Conservation (phyloP, 768 basidiomycete genomes). For the Leucocoprinus leucothites region DNA sequence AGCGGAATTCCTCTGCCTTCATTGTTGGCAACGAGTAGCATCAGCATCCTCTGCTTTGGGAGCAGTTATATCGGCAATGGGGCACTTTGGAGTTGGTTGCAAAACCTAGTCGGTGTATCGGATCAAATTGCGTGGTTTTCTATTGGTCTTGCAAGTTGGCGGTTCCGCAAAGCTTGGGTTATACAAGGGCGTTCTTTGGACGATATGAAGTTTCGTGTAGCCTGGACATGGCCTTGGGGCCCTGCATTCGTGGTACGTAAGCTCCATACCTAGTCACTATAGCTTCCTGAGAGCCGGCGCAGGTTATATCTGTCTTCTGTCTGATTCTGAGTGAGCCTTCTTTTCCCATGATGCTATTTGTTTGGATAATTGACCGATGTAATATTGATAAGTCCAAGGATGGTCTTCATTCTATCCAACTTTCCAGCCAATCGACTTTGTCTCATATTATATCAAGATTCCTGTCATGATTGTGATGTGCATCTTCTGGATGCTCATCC, state of each 20-base stretch:
- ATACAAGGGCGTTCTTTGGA: slow-evolving; percentile 61
- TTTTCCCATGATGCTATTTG: background rate
- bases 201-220: slow-evolving; percentile 72
- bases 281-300: background rate
- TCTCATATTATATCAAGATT: slow-evolving; percentile 79
- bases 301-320: slow-evolving; percentile 50
- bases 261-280: background rate
- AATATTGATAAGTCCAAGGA: slow-evolving; percentile 63
- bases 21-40: slow-evolving; percentile 67
- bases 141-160: slow-evolving; percentile 80
- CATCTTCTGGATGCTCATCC: slow-evolving; percentile 14
- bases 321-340: slow-evolving; percentile 59
- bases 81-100: slow-evolving; percentile 78
- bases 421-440: slow-evolving; percentile 64
- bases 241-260: slow-evolving; percentile 71
- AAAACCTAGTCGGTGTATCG: slow-evolving; percentile 86
- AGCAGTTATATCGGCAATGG: slow-evolving; percentile 78
- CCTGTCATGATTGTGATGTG: slow-evolving; percentile 67
- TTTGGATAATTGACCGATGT: background rate
- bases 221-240: slow-evolving; percentile 85
- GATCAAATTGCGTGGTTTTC: slow-evolving; percentile 92
- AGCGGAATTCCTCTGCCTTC: slow-evolving; percentile 72
- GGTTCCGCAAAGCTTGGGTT: slow-evolving; percentile 78
- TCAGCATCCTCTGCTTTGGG: slow-evolving; percentile 73
- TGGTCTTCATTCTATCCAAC: slow-evolving; percentile 78